phyloP scores from a whole-genome alignment of 2,329 filamentous ascomycete genomes.

The Neurospora crassa region DNA sequence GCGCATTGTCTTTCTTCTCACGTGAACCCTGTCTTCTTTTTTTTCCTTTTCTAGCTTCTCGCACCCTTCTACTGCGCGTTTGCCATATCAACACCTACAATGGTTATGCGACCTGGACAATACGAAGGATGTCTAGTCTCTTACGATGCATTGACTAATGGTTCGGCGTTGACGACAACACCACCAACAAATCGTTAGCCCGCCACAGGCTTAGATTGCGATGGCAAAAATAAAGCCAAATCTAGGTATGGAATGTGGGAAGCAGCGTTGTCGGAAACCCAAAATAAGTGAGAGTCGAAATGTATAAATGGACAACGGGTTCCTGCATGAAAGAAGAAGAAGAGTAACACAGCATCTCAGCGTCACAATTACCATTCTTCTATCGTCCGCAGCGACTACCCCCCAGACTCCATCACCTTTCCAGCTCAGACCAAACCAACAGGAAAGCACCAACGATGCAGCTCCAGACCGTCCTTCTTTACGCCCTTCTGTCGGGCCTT shows the following conservation, averaged over 20 bases:
- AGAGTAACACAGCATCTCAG: background rate
- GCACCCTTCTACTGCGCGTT: background rate
- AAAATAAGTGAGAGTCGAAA: background rate
- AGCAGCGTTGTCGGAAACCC: background rate
- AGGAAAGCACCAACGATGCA: background rate
- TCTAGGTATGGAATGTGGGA: background rate
- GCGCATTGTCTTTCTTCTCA: background rate
- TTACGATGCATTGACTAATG: background rate
- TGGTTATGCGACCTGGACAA: background rate
- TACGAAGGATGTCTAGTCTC: background rate
- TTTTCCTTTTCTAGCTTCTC: background rate
- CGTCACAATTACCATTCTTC: background rate
- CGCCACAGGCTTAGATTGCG: background rate
- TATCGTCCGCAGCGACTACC: background rate
- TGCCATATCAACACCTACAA: background rate
- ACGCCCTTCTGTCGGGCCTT: background rate
- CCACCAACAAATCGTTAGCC: background rate
- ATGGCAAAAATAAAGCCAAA: background rate
- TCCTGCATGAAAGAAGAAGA: background rate
- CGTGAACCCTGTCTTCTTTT: background rate
- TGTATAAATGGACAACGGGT: background rate
- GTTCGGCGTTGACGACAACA: background rate
- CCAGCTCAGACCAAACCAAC: background rate
- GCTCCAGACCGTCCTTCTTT: background rate
- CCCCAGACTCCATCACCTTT: background rate